A percentile compares a stretch with the other conserved stretches of the same genome.
Conservation (phyloP, 2,329 filamentous ascomycete genomes). For the Monilinia laxa region DNA sequence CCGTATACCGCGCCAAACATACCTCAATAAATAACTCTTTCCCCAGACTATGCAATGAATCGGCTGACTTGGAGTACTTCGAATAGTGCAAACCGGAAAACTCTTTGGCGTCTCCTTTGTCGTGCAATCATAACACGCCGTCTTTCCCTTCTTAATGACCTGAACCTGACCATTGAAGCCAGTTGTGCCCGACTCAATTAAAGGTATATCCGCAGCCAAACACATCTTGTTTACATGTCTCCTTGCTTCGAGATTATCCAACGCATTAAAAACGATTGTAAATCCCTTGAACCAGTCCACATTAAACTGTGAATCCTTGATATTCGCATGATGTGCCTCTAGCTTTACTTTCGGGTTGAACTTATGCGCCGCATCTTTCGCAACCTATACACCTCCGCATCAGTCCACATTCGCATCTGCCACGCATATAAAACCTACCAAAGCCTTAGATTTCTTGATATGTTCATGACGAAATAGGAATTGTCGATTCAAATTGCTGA, state of each 20-base stretch:
- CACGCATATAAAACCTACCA: conserved; percentile 56
- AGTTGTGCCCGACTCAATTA: conserved; percentile 95
- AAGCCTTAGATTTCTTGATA: conserved; percentile 94
- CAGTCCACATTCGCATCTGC: conserved; percentile 18
- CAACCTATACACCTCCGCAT: conserved; percentile 58
- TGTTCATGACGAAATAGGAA: conserved; percentile 96
- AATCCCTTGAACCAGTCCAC: conserved; percentile 86
- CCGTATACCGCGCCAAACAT: conserved; percentile 24
- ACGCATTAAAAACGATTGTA: conserved; percentile 87
- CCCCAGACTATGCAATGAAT: conserved; percentile 99
- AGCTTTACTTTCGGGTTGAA: conserved; percentile 91
- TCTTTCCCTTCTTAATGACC: conserved; percentile 87
- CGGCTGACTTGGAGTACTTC: conserved; percentile 91
- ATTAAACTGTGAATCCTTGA: conserved; percentile 85
- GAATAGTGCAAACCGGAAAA: conserved; percentile 95
- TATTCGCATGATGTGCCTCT: conserved; percentile 88
- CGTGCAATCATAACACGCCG: conserved; percentile 95
- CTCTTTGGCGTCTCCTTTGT: conserved; percentile 87
- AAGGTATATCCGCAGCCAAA: conserved; percentile 80
- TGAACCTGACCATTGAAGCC: conserved; percentile 98
- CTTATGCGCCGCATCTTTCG: conserved; percentile 82
- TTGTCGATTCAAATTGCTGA: conserved; percentile 96
- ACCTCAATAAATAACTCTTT: conserved; percentile 91
- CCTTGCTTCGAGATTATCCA: conserved; percentile 92
- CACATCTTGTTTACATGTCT: conserved; percentile 98